These are phyloP conservation scores for Pyronema omphalodes DNA, from an alignment of 495 filamentous ascomycete genomes.

Conservation along the genomic window DNA sequence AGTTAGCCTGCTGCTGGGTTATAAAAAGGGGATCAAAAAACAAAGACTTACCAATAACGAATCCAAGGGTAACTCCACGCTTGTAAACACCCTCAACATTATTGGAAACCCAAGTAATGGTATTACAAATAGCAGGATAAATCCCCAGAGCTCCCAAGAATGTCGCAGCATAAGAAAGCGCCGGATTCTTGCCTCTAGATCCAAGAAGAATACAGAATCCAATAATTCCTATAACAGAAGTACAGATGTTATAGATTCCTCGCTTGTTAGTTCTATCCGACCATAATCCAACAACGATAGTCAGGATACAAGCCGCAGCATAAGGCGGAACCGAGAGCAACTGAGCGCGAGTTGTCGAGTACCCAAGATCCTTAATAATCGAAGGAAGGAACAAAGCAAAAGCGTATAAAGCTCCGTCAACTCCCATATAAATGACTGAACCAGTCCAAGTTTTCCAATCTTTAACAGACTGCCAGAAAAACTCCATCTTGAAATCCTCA, in stretches of 20 bases:
- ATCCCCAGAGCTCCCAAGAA: constrained; percentile 82
- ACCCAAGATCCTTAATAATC: constrained; percentile 63
- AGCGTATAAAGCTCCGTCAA: constrained; percentile 56
- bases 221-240: constrained; percentile 49
- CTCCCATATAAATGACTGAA: constrained; percentile 63
- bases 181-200: constrained; percentile 28
- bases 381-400: constrained; percentile 81
- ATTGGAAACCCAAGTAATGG: constrained; percentile 74
- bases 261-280: constrained; percentile 63
- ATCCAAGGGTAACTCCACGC: constrained; percentile 65
- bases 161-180: constrained; percentile 60
- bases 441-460: constrained; percentile 81
- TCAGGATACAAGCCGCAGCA: constrained; percentile 59
- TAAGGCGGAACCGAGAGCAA: constrained; percentile 80
- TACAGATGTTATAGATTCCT: constrained; percentile 62
- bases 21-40: too few relatives aligned
- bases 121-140: constrained; percentile 78
- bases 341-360: constrained; percentile 51
- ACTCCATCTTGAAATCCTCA: constrained; percentile 57
- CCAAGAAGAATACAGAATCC: constrained; percentile 68
- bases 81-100: constrained; percentile 93
- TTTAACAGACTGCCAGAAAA: constrained; percentile 54
- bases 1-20: too few relatives aligned
- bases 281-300: constrained; percentile 54
- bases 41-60: constrained; percentile 42